Base-by-base conservation (phyloP, 73 alveolate genomes). In the Blepharisma japonicum region DNA sequence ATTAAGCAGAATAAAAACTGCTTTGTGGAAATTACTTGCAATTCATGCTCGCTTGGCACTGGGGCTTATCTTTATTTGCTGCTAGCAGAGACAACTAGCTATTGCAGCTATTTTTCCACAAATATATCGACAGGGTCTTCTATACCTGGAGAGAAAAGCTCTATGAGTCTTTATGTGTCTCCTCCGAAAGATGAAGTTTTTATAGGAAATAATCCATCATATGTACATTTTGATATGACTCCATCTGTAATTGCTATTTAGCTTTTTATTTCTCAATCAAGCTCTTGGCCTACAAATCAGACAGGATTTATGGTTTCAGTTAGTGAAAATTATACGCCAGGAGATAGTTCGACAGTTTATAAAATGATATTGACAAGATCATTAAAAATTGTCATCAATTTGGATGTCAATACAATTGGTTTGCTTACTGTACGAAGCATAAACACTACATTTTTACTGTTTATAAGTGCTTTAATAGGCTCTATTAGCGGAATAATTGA, bases 191-290 rank as follows among this genome's bases (percentile, higher is more conserved):
- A 51, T 51, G 21, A 51, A 51, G 21, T 51, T 18, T 51, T 51
- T 4, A 51, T 11, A 51, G 66, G 66, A 51, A 14, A 51, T 51
- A 18, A 51, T 18, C 66, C 66, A 2, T 51, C 66, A 51, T 14
- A 14, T 51, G n/a, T 51, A 1, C 21, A 51, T 18, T 51, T 51
- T 18, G 21, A 51, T 11, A 51, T 51, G 66, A 51, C 66, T 0
- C 66, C 66, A 14, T 51, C 66, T 51, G 66, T 51, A 18, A 51
- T 11, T 11, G 21, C 0, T 51, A 51, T 51, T 51, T 18, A 51
- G 66, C 47, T 61, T 61, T 61, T 61, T 39, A 61, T 39, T 18
- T 61, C 74, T 14, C 47, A 61, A 25, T 20, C 50, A 20, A 61
- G 50, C 14, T n/a, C 14, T 14, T 61, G 74, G 74, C 74, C 74